Conservation (phyloP, 179 eudicot genomes). For the Gypsophila paniculata region DNA sequence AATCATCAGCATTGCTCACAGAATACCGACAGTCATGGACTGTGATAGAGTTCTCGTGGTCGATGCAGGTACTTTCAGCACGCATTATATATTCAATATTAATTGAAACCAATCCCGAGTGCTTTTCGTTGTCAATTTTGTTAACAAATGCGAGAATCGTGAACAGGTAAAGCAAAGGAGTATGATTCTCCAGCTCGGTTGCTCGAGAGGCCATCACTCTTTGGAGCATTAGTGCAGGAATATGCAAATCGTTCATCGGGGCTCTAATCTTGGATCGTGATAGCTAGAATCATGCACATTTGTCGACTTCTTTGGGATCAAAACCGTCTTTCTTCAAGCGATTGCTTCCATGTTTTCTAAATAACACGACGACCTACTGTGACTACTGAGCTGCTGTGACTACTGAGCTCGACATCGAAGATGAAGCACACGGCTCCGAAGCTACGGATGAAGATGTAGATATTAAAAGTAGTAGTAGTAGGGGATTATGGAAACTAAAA, state of each 20-base stretch:
- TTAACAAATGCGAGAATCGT: background rate
- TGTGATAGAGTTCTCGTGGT: slow-evolving; percentile 86
- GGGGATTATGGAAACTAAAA: background rate
- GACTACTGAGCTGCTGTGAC: too few relatives aligned
- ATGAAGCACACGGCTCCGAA: background rate
- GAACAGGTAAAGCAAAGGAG: slow-evolving; percentile 65
- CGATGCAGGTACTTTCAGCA: slow-evolving; percentile 60
- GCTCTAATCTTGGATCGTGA: slow-evolving; percentile 24
- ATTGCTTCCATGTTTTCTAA: background rate
- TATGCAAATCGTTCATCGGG: slow-evolving; percentile 70
- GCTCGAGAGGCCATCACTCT: slow-evolving; percentile 74
- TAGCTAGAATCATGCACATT: background rate
- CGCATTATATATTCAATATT: background rate
- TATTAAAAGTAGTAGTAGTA: too few relatives aligned
- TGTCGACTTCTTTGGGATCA: background rate
- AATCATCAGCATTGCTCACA: slow-evolving; percentile 94
- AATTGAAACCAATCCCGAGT: background rate
- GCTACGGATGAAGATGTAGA: background rate
- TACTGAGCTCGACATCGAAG: background rate
- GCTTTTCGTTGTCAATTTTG: background rate
- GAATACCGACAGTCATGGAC: slow-evolving; percentile 98
- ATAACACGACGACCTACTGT: background rate
- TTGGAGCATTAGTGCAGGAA: slow-evolving; percentile 90
- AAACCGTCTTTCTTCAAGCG: background rate
- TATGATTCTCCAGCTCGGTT: slow-evolving; percentile 64